Evolutionary conservation across 2,329 filamentous ascomycete genomes (phyloP).

Genomic region (Fusarium musae): DNA sequence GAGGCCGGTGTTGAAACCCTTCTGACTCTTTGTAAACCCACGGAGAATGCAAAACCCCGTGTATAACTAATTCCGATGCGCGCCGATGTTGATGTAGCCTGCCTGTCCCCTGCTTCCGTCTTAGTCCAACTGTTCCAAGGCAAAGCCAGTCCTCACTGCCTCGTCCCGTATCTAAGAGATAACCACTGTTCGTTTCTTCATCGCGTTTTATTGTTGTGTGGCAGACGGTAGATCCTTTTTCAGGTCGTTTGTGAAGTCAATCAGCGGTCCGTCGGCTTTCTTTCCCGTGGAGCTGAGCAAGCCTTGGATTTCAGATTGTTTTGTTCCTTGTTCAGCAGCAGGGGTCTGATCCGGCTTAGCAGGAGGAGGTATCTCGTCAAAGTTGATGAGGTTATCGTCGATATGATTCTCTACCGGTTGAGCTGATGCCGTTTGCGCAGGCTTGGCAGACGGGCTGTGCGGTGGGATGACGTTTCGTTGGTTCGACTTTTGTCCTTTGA

Average conservation of each 20-base stretch:
- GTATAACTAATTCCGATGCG: conserved; percentile 41
- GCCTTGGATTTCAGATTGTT: conserved; percentile 53
- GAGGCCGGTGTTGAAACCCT: conserved; percentile 44
- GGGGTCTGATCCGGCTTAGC: not conserved
- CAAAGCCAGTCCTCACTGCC: conserved; percentile 25
- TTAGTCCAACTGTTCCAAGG: conserved; percentile 35
- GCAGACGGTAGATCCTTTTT: conserved; percentile 59
- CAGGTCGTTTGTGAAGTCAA: conserved; percentile 67
- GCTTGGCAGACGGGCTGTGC: conserved; percentile 36
- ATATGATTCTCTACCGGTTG: conserved; percentile 29
- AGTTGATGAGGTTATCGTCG: conserved; percentile 64
- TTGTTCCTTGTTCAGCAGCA: not conserved
- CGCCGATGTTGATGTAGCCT: conserved; percentile 44
- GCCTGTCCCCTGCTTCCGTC: conserved; percentile 23
- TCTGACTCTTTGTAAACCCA: conserved; percentile 43
- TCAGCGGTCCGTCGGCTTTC: conserved; percentile 60
- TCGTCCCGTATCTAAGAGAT: conserved; percentile 28
- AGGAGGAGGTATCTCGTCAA: conserved; percentile 54
- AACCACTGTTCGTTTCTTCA: conserved; percentile 23
- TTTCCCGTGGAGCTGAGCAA: conserved; percentile 61
- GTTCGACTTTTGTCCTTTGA: conserved; percentile 76
- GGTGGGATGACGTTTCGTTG: conserved; percentile 68
- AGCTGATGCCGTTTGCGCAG: conserved; percentile 29
- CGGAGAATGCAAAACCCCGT: conserved; percentile 40
- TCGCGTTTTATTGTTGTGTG: conserved; percentile 41